These are phyloP conservation scores for Pulveroboletus sp. DNA, from an alignment of 768 basidiomycete genomes.

Conservation along the genomic window DNA sequence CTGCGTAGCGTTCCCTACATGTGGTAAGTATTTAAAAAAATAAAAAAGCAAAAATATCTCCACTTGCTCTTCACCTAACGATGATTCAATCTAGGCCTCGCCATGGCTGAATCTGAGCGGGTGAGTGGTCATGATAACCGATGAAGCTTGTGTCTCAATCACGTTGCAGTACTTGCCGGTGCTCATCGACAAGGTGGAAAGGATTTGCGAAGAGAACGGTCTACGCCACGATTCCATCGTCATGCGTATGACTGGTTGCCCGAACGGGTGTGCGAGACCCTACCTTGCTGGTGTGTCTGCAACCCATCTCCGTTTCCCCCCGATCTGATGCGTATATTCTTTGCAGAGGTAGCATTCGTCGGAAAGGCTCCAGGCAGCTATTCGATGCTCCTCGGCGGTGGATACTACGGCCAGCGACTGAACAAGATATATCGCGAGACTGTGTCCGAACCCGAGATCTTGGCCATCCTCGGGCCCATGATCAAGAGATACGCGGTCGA, in stretches of 20 bases:
- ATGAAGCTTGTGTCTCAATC: constrained; percentile 26
- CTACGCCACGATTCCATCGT: constrained; percentile 91
- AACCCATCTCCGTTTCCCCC: background rate
- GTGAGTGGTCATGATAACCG: constrained; percentile 31
- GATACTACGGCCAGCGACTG: constrained; percentile 88
- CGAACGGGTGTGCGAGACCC: constrained; percentile 89
- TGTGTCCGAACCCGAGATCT: constrained; percentile 87
- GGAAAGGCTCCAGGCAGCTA: constrained; percentile 94
- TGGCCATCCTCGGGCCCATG: constrained; percentile 86
- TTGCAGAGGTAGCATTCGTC: constrained; percentile 86
- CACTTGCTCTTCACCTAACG: background rate
- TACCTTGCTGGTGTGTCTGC: constrained; percentile 68
- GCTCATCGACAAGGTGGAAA: constrained; percentile 91
- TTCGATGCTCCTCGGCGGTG: constrained; percentile 92
- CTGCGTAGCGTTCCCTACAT: constrained; percentile 97
- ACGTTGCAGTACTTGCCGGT: constrained; percentile 77
- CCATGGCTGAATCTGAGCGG: constrained; percentile 76
- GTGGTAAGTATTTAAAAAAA: constrained; percentile 40
- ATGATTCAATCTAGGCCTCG: constrained; percentile 41
- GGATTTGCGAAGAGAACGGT: constrained; percentile 90
- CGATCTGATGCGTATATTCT: background rate
- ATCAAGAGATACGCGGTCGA: constrained; percentile 92
- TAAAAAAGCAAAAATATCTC: too few relatives aligned
- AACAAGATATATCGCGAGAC: constrained; percentile 95
- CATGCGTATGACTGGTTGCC: constrained; percentile 99